phyloP scores from a whole-genome alignment of 164 flowering plant species.

The Brasenia schreberi region DNA sequence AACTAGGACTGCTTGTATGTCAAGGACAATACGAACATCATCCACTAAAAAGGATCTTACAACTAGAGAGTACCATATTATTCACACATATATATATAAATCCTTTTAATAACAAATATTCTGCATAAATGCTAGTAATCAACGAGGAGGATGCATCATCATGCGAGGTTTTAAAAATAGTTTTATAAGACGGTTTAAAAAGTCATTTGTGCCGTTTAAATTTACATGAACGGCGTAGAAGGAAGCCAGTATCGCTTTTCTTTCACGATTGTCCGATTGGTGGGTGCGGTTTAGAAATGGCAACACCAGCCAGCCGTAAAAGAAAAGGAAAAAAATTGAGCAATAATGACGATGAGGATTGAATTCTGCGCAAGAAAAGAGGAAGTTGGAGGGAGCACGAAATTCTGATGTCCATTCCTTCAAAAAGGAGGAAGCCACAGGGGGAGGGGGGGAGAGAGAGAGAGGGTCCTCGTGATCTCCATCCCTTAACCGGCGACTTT shows the following conservation, averaged over 20 bases:
- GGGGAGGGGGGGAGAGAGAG: neutral
- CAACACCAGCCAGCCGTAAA: neutral
- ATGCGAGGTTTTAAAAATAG: no score
- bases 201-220: neutral
- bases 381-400: neutral
- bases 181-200: no score
- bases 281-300: neutral
- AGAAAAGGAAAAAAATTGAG: neutral
- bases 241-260: no score
- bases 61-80: no score
- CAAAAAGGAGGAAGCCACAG: no score
- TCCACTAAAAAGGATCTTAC: no score
- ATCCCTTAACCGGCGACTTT: neutral
- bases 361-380: neutral
- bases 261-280: neutral
- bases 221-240: neutral
- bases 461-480: neutral
- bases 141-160: no score
- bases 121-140: no score
- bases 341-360: neutral
- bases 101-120: no score
- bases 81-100: no score
- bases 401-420: neutral
- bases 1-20: no score
- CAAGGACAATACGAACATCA: no score